Conservation (phyloP, 108 stramenopile species). For the Poteriospumella lacustris region DNA sequence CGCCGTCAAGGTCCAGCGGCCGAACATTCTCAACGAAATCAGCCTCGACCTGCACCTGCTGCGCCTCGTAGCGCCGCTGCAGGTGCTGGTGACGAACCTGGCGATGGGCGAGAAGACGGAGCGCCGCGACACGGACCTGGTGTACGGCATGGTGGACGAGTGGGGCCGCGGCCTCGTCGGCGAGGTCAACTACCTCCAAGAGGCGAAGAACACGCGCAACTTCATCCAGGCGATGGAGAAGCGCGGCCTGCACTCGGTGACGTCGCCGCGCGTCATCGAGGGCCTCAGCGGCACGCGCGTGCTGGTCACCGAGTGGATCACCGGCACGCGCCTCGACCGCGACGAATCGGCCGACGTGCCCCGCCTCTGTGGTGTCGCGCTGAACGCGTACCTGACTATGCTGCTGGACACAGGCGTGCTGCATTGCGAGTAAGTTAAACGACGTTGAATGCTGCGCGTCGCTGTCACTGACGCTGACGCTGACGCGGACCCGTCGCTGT, state of each 20-base stretch:
- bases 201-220: conserved; percentile 66
- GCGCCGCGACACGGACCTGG: conserved; percentile 48
- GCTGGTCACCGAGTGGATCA: conserved; percentile 84
- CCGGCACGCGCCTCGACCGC: conserved; percentile 75
- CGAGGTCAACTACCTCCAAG: conserved; percentile 84
- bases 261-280: not conserved
- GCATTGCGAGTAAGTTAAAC: conserved; percentile 55
- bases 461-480: no score
- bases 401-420: conserved; percentile 69
- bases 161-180: conserved; percentile 89
- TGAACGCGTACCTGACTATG: conserved; percentile 77
- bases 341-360: conserved; percentile 65
- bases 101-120: conserved; percentile 56
- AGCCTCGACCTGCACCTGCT: conserved; percentile 91
- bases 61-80: conserved; percentile 66
- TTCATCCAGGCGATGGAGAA: conserved; percentile 52
- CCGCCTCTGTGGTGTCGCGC: conserved; percentile 71
- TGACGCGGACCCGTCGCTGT: no score
- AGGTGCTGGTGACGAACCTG: conserved; percentile 70
- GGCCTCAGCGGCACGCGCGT: conserved; percentile 34
- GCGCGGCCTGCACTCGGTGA: not conserved
- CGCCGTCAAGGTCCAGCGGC: conserved; percentile 92
- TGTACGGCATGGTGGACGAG: conserved; percentile 63
- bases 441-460: no score
- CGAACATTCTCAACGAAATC: conserved; percentile 79